Base-by-base conservation (phyloP, 2,329 filamentous ascomycete genomes). In the Orbilia ellipsospora region DNA sequence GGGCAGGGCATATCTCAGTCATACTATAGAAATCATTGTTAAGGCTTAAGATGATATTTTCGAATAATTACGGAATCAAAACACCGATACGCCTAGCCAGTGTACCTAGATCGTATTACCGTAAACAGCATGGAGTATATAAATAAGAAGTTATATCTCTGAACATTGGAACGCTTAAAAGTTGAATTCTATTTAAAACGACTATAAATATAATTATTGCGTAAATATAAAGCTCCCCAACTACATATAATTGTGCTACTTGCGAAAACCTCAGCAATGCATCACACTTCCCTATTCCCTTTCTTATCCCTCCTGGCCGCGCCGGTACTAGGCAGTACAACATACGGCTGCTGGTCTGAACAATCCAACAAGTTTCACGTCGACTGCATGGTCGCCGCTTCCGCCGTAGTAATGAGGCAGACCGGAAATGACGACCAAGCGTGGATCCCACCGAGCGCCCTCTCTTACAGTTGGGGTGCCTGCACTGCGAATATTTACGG, bases 301-400 rank as follows among this genome's bases (percentile, higher is more conserved):
- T 60, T 51, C 13, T 26, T 67, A n/a, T 55, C 55, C 16, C 31
- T 67, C 18, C 23, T 67, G 4, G 28, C 18, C 3, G 23, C 45
- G 20, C 64, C 64, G 16, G 13, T 45, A 13, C 55, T 60, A 18
- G 20, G 54, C 20, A 44, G 55, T 28, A 67, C 64, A 52, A 67
- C 64, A 4, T 67, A 67, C 28, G 64, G 64, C 55, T 67, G 64
- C 45, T 67, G 64, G 64, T 59, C 54, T 7, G 64, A 67, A 7
- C 44, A 44, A 45, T 59, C 54, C 6, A n/a, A 4, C 15, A 67
- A 67, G 10, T 67, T 67, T 51, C 64, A 52, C n/a, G 56, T 48
- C n/a, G 55, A 61, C n/a, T 60, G 55, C 15, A 61, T 68, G 55
- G 15, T 61, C 16, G 55, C 55, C 2, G 44, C 44, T 2, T 18